Conservation (phyloP, 2,329 filamentous ascomycete genomes). For the Elsinoe australis region DNA sequence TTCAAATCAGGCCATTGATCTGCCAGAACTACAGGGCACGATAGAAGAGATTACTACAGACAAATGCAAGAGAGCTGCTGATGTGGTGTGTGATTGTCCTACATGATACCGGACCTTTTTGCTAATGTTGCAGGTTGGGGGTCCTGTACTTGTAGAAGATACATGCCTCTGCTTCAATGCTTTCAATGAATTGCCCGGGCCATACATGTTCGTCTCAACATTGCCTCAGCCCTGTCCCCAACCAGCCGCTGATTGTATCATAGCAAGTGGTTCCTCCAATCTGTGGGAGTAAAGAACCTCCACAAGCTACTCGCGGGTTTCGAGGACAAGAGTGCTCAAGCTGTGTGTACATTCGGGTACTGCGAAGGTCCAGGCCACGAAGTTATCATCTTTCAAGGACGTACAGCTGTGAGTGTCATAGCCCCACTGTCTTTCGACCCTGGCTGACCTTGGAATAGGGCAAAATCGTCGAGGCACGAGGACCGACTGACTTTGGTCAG, state of each 20-base stretch:
- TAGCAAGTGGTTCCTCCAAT: constrained; percentile 90
- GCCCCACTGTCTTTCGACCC: not conserved
- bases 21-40: constrained; percentile 84
- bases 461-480: constrained; percentile 76
- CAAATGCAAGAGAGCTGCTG: constrained; percentile 77
- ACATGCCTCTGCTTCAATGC: constrained; percentile 91
- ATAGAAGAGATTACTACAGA: constrained; percentile 85
- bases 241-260: not conserved
- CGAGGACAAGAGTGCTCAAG: constrained; percentile 82
- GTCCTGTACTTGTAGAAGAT: constrained; percentile 90
- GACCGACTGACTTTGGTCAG: constrained; percentile 74
- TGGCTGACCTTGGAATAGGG: constrained; percentile 42
- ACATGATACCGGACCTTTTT: constrained; percentile 10
- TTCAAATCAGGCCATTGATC: constrained; percentile 65
- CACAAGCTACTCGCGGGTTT: constrained; percentile 88
- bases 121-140: constrained; percentile 55
- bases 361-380: constrained; percentile 76
- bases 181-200: constrained; percentile 81
- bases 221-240: not conserved
- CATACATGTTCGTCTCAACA: constrained; percentile 69
- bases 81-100: constrained; percentile 49
- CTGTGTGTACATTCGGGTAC: constrained; percentile 94
- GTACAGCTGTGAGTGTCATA: constrained; percentile 58
- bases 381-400: constrained; percentile 82
- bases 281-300: constrained; percentile 73